Percentiles rank a stretch among this genome's conserved stretches.
Evolutionary conservation across 2,329 filamentous ascomycete species (phyloP).

Genomic region (Moelleriella libera): DNA sequence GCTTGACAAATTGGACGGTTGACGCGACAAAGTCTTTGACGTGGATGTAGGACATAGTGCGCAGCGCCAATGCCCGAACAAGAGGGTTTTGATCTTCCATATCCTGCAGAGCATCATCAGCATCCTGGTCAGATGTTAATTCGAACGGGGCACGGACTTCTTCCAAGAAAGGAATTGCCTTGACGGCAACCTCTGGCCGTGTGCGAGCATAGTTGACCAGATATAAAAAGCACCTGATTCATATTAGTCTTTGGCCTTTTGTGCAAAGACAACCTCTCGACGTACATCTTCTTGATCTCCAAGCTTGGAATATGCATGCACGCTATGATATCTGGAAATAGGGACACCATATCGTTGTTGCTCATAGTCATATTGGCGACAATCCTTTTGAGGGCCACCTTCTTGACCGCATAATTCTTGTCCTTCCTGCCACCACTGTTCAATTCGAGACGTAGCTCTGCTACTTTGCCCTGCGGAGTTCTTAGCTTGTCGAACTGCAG

Average conservation of each 20-base stretch:
- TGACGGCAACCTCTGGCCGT: constrained; percentile 86
- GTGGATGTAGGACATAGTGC: constrained; percentile 95
- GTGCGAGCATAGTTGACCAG: constrained; percentile 92
- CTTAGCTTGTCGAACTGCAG: constrained; percentile 34
- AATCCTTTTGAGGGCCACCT: constrained; percentile 98
- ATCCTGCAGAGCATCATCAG: constrained; percentile 43
- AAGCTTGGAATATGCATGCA: constrained; percentile 92
- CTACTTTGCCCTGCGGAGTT: constrained; percentile 84
- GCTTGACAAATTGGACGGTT: constrained; percentile 71
- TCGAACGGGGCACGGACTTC: constrained; percentile 36
- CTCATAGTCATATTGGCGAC: constrained; percentile 99
- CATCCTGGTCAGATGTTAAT: not conserved
- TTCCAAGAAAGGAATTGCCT: constrained; percentile 78
- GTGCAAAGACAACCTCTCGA: not conserved
- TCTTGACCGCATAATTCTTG: constrained; percentile 89
- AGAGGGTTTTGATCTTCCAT: constrained; percentile 89
- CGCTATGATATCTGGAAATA: constrained; percentile 87
- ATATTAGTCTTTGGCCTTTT: not conserved
- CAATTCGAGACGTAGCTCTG: constrained; percentile 87
- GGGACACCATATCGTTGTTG: constrained; percentile 98
- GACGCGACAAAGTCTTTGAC: constrained; percentile 91
- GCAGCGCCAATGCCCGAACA: constrained; percentile 78
- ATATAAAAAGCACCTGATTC: constrained; percentile 82
- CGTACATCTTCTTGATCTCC: constrained; percentile 98
- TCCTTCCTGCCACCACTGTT: constrained; percentile 94